Percentiles rank a stretch among this genome's conserved stretches.
These are phyloP conservation scores for Hepatocystis sp. DNA, from an alignment of 169 alveolate genomes.

Conservation along the genomic window DNA sequence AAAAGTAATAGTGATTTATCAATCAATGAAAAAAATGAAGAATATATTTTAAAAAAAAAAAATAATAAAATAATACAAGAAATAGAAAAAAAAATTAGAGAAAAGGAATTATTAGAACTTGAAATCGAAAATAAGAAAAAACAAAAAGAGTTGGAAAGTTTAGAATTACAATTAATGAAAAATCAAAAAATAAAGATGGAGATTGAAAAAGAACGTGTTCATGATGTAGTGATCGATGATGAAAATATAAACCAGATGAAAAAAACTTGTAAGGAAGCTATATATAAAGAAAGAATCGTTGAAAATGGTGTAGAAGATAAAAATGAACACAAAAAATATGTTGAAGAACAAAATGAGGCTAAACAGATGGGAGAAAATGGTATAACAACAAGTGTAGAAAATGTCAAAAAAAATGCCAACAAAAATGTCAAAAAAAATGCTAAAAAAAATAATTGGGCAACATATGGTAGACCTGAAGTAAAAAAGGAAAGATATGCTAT, in stretches of 20 bases:
- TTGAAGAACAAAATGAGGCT: background rate
- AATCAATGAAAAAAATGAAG: background rate
- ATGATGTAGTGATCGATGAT: no score
- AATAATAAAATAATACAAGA: slow-evolving; percentile 2
- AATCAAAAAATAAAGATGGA: slow-evolving; percentile 25
- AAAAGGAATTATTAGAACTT: slow-evolving; percentile 44
- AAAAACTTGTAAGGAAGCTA: no score
- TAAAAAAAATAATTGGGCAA: slow-evolving; percentile 71
- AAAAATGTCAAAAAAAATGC: background rate
- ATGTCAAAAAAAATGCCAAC: background rate
- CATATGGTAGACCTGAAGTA: slow-evolving; percentile 71
- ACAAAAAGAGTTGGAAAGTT: slow-evolving; percentile 40
- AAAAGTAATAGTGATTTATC: no score
- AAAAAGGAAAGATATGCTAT: slow-evolving; percentile 45
- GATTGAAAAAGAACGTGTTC: no score
- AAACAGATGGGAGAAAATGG: background rate
- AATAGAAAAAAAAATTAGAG: slow-evolving; percentile 28
- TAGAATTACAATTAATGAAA: slow-evolving; percentile 60
- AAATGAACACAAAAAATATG: background rate
- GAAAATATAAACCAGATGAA: no score
- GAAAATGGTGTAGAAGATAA: background rate
- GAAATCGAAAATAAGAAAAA: slow-evolving; percentile 53
- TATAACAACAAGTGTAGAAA: background rate
- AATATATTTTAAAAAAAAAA: background rate
- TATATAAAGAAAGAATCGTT: background rate